Evolutionary conservation across 169 alveolate species (phyloP), one percentile per base, ranked within the genome.

Genomic region (Eimeria acervulina): DNA sequence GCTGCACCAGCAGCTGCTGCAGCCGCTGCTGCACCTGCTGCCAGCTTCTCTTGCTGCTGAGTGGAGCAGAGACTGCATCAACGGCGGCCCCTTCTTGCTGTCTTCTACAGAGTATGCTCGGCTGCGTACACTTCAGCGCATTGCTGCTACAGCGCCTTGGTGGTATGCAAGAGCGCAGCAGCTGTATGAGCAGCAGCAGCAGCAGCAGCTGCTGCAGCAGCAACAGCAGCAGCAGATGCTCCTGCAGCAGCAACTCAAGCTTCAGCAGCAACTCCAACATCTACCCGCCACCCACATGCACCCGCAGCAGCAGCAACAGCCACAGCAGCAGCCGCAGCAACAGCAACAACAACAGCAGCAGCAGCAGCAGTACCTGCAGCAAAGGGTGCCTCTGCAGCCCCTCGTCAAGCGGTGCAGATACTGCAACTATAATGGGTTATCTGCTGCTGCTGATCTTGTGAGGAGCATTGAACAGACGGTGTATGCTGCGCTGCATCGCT

Each of bases 141-240:
- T 91, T 26, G 95, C 95, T 0, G 81, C 91, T 26, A 55, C 70
- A 33, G 83, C 95, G 12, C 95, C 95, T 23, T 91, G 91, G 91
- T 91, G 63, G 61, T 83, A 91, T 44, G 23, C 83, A 40, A 33
- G 52, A 8, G 95, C 95, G 36, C 81, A 59, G 61, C 76, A 72
- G 89, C 31, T 40, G 8, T 83, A 31, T 36, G 28, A 51, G 59
- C 95, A 38, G 40, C 89, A 44, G 63, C 95, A 90, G 59, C 76
- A 28, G 8, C 88, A 63, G 40, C 80, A 66, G 89, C 38, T 26
- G 81, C 81, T 59, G 68, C 68, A 59, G n/a, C 68, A 59, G 68
- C 68, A 59, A 19, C 68, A 59, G n/a, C 21, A 17, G 19, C 19
- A 15, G n/a, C 68, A 59, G 68, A 59, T 59, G 68, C 68, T 15